Evolutionary conservation across 805 yeast species (phyloP), one percentile per base, ranked within the genome.

Genomic region (Hanseniaspora hatyaiensis): DNA sequence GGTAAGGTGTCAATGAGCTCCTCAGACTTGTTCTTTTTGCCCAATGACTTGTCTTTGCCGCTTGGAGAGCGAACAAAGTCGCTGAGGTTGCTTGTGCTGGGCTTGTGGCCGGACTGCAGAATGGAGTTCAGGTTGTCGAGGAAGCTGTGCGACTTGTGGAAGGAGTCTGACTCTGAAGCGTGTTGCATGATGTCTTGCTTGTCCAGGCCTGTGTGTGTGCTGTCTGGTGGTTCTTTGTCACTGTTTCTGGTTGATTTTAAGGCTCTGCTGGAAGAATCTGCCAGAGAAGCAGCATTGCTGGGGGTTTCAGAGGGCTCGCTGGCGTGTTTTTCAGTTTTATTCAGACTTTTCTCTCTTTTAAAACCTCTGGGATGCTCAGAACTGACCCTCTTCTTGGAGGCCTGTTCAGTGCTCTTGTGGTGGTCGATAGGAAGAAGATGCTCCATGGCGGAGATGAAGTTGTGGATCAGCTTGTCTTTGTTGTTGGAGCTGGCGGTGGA

Each of bases 401-500:
- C 11, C 11, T 34, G 24, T 6, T 34, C 29, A 23, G 23, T 3
- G 6, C 16, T 11, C 18, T 37, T 26, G 6, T 43, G 30, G 16
- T 43, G 30, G 6, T 43, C 40, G 6, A 43, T 43, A 12, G 47
- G 47, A 11, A 43, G 23, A 11, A 43, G 15, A 18, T 43, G 47
- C n/a, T 43, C 47, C n/a, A 43, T 43, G 15, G 47, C 47, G 15
- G 40, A 22, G 11, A 43, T 29, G 13, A 43, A 43, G 12, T 38
- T 33, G 29, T 43, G 34, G 23, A 43, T 43, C 4, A 43, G 32
- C 12, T 43, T 43, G 6, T 36, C 41, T 36, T 43, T 43, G 2
- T 22, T 32, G 20, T 29, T 12, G 6, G 34, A 22, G 16, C 11
- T 24, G 15, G 6, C 4, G 18, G 9, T 33, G 8, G 40, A 37